Conservation (phyloP, 2,329 filamentous ascomycete species). For the Beauveria sp. region DNA sequence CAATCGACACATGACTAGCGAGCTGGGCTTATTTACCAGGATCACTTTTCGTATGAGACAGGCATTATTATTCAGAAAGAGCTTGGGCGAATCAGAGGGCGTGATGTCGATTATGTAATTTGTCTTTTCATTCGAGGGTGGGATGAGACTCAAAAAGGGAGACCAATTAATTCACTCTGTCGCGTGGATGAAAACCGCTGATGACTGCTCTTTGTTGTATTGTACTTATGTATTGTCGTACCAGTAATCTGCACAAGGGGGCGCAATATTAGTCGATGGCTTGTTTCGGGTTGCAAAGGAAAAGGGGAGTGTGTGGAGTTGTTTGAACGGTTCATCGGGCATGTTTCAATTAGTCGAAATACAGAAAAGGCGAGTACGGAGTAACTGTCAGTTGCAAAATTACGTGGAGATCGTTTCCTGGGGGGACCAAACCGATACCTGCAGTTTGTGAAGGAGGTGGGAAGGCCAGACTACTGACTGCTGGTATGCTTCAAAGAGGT, state of each 20-base stretch:
- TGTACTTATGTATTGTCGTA: no score
- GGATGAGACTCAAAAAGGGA: background rate
- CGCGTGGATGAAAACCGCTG: background rate
- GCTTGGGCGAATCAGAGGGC: background rate
- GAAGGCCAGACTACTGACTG: background rate
- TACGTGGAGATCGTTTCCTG: background rate
- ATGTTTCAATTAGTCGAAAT: background rate
- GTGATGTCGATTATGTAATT: background rate
- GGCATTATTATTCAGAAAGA: background rate
- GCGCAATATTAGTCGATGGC: background rate
- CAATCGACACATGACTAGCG: no score
- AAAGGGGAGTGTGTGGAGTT: background rate
- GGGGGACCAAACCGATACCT: background rate
- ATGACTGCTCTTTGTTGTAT: background rate
- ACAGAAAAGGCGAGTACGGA: background rate
- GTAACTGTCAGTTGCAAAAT: background rate
- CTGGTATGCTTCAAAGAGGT: no score
- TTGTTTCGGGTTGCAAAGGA: conserved; percentile 1
- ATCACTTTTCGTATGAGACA: background rate
- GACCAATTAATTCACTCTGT: background rate
- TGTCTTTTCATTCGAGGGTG: conserved; percentile 3
- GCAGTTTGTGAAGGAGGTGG: background rate
- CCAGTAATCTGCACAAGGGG: conserved; percentile 1
- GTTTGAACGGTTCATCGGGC: background rate
- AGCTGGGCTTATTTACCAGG: background rate